Conservation (phyloP, 2,329 filamentous ascomycete genomes). For the Dactylella cylindrospora region DNA sequence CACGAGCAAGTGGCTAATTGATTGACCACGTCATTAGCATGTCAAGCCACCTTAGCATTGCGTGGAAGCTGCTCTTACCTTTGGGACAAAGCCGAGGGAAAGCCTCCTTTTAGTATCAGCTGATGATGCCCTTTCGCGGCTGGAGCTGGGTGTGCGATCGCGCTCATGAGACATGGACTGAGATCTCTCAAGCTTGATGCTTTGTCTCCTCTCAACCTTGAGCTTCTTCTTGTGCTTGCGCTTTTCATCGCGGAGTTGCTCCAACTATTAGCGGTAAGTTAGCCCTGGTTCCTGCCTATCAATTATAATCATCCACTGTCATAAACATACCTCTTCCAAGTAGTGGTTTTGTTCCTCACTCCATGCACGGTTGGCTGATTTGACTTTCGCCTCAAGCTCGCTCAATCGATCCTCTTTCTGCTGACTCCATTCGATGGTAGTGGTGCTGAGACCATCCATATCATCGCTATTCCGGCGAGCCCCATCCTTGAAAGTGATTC, state of each 20-base stretch:
- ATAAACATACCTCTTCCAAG: conserved; percentile 28
- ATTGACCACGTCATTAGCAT: too few species aligned
- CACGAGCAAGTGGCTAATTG: conserved; percentile 26
- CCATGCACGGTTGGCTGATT: conserved; percentile 34
- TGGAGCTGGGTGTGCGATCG: conserved; percentile 5
- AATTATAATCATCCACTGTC: neutral
- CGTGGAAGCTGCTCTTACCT: too few species aligned
- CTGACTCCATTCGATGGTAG: conserved; percentile 29
- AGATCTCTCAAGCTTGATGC: conserved; percentile 35
- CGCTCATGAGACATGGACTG: conserved; percentile 23
- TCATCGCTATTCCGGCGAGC: conserved; percentile 39
- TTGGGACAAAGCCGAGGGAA: conserved; percentile 29
- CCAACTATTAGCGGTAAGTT: conserved; percentile 5
- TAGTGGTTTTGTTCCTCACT: conserved; percentile 37
- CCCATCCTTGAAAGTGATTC: conserved; percentile 36
- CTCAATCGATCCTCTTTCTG: conserved; percentile 25
- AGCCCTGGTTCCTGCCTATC: neutral
- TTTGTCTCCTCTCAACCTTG: conserved; percentile 25
- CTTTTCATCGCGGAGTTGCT: conserved; percentile 31
- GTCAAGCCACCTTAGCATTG: too few species aligned
- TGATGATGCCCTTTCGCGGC: conserved; percentile 33
- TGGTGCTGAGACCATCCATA: conserved; percentile 37
- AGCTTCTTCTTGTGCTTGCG: conserved; percentile 35
- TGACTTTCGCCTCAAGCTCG: conserved; percentile 26
- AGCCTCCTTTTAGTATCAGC: conserved; percentile 32